phyloP scores from a whole-genome alignment of 2,329 filamentous ascomycete species.

The Leptographium procerum region DNA sequence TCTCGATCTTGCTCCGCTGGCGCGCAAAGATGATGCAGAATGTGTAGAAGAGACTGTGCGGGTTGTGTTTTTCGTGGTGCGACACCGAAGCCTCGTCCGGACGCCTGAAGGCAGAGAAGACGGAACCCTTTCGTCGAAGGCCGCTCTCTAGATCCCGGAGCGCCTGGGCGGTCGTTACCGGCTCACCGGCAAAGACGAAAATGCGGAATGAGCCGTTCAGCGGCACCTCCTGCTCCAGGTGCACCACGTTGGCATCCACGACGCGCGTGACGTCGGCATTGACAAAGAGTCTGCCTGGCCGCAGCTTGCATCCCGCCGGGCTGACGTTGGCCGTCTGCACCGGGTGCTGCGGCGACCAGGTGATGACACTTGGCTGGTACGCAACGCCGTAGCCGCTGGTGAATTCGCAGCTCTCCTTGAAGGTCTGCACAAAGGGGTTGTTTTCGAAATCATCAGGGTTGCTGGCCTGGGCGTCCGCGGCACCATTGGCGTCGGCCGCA shows the following conservation, averaged over 20 bases:
- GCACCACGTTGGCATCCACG: conserved; percentile 78
- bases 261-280: conserved; percentile 77
- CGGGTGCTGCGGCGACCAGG: conserved; percentile 66
- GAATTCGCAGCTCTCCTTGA: conserved; percentile 86
- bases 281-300: conserved; percentile 63
- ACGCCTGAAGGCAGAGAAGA: conserved; percentile 57
- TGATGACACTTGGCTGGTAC: conserved; percentile 71
- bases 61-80: conserved; percentile 74
- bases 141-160: conserved; percentile 58
- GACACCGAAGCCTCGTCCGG: conserved; percentile 50
- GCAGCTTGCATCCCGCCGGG: conserved; percentile 51
- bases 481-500: conserved; percentile 1
- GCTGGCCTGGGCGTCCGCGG: conserved; percentile 19
- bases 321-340: conserved; percentile 62
- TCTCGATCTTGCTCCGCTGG: conserved; percentile 58
- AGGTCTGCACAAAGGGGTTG: conserved; percentile 77
- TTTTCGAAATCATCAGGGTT: conserved; percentile 28
- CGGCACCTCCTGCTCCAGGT: conserved; percentile 81
- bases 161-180: conserved; percentile 46
- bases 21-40: conserved; percentile 65
- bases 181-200: conserved; percentile 72
- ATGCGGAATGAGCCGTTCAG: conserved; percentile 81
- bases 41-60: conserved; percentile 73
- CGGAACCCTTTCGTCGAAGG: conserved; percentile 55
- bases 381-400: conserved; percentile 85